A percentile compares a stretch with the other conserved stretches of the same genome.
Conservation (phyloP, 106 monocot genomes). For the Dioscorea dumetorum region DNA sequence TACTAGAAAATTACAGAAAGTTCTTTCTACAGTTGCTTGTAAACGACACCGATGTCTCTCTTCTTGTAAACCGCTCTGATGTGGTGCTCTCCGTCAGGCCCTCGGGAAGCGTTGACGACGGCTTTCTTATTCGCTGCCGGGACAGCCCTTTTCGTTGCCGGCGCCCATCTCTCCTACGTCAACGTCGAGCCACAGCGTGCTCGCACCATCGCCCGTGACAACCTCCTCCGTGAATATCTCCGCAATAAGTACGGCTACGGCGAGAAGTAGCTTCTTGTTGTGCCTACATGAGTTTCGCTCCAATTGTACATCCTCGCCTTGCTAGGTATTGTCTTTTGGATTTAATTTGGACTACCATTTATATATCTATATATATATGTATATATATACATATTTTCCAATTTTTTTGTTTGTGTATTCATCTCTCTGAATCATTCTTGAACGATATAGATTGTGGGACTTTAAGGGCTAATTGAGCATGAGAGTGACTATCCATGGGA, state of each 20-base stretch:
- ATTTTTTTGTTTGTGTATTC: no score
- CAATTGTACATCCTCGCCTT: no score
- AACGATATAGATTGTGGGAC: no score
- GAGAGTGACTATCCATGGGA: no score
- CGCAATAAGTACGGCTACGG: slow-evolving; percentile 52
- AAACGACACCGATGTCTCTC: no score
- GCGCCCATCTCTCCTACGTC: slow-evolving; percentile 71
- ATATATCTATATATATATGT: no score
- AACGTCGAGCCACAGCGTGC: slow-evolving; percentile 59
- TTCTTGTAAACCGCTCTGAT: not conserved
- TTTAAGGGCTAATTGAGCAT: no score
- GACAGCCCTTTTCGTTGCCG: slow-evolving; percentile 32
- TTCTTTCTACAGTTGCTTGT: no score
- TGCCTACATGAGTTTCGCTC: not conserved
- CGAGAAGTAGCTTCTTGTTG: not conserved
- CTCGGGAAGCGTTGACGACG: slow-evolving; percentile 27
- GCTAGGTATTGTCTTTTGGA: no score
- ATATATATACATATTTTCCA: no score
- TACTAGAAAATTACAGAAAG: no score
- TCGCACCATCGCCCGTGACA: slow-evolving; percentile 60
- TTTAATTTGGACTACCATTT: no score
- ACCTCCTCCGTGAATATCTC: slow-evolving; percentile 49
- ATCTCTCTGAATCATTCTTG: not conserved
- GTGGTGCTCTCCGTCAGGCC: slow-evolving; percentile 44
- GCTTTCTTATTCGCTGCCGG: slow-evolving; percentile 34